Base-by-base conservation (phyloP, 2,329 filamentous ascomycete species). In the Ilyonectria mors-panacis region DNA sequence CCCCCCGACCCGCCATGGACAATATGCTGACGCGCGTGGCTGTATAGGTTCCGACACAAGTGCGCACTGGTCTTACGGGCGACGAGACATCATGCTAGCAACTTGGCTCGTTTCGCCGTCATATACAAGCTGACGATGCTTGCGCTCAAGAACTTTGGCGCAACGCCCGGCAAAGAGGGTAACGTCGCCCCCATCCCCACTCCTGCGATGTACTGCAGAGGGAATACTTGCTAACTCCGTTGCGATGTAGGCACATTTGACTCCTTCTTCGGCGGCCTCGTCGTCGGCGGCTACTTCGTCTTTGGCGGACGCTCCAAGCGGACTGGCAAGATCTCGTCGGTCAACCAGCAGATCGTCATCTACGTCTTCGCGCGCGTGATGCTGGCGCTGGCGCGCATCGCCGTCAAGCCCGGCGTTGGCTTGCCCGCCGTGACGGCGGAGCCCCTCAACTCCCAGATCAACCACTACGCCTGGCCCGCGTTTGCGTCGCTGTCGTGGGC, bases 301-400 rank as follows among this genome's bases (percentile, higher is more conserved):
- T 99, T 99, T 79, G 96, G 95, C 55, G 81, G 85, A 47, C 86
- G 88, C 66, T 88, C 86, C 47, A 81, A 80, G 75, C 91, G 93
- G 67, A 84, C 82, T 42, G 92, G 92, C 74, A 88, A 88, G 79
- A 91, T 94, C 77, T 93, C 92, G 68, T 92, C 90, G 70, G 92
- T 98, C 69, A 97, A 92, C 83, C 94, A 98, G 85, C 95, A 99
- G 86, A 99, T 99, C 79, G 94, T 97, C 80, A 93, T 98, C 76
- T 99, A 99, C 85, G 93, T 99, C 70, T 98, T 98, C 78, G 96
- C 96, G 54, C 91, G 96, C 72, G 96, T 98, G 17, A 87, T 92
- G 67, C 88, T 99, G 37, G 94, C 93, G 9, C 83, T 97, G 26
- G 96, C 95, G 35, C 94, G 94, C 77, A 84, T 98, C 65, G 89